Evolutionary conservation across 2,329 filamentous ascomycete genomes (phyloP).

Genomic region (Teratosphaeria gauchensis): DNA sequence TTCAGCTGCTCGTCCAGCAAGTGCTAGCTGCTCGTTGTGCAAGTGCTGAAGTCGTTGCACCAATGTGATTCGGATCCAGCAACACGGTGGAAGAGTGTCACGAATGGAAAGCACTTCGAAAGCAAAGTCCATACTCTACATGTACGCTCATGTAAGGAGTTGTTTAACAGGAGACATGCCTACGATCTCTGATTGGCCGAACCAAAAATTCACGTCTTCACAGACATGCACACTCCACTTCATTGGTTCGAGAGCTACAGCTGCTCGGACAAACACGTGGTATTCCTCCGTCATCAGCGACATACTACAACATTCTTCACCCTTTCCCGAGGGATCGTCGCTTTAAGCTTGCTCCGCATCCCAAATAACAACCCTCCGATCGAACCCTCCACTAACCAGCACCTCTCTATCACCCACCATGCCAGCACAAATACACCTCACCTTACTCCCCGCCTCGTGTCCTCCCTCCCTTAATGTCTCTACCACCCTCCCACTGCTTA

Average conservation of each 20-base stretch:
- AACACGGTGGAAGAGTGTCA: neutral
- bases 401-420: constrained; percentile 36
- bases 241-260: neutral
- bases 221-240: neutral
- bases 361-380: constrained; percentile 53
- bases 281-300: neutral
- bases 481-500: constrained; percentile 48
- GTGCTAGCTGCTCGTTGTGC: neutral
- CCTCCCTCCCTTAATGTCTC: constrained; percentile 34
- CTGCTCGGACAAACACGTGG: neutral
- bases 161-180: neutral
- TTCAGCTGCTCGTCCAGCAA: neutral
- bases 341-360: constrained; percentile 11
- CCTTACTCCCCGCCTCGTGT: constrained; percentile 49
- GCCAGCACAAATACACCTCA: constrained; percentile 50
- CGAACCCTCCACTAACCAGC: constrained; percentile 55
- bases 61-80: neutral
- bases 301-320: neutral
- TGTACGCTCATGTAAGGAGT: neutral
- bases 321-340: neutral
- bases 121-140: neutral
- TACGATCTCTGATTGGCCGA: neutral
- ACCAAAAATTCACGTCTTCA: neutral
- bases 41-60: neutral
- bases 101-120: neutral